A percentile compares a stretch with the other conserved stretches of the same genome.
Conservation (phyloP, 2,329 filamentous ascomycete genomes). For the Venturia effusa region DNA sequence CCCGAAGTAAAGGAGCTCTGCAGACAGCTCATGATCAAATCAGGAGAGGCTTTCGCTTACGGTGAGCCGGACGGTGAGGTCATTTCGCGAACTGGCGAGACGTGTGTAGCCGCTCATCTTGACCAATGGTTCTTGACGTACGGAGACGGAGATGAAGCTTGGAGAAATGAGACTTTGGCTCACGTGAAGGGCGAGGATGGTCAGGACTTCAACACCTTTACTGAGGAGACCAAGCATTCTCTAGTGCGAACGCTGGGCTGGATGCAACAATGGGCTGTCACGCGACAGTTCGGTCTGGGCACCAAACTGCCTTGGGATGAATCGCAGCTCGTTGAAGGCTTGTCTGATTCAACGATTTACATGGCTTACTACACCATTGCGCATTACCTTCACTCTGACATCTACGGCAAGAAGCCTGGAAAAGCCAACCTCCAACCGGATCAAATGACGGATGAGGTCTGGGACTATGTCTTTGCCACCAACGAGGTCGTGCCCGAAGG, state of each 20-base stretch:
- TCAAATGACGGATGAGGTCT: constrained; percentile 89
- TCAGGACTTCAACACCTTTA: constrained; percentile 66
- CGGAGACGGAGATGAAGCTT: constrained; percentile 52
- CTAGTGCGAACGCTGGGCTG: constrained; percentile 83
- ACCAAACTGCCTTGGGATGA: constrained; percentile 92
- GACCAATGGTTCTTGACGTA: constrained; percentile 99
- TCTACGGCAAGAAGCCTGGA: constrained; percentile 68
- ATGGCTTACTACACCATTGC: constrained; percentile 58
- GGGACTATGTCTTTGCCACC: constrained; percentile 89
- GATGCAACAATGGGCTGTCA: constrained; percentile 94
- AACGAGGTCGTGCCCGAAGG: constrained; percentile 57
- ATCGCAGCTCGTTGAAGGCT: constrained; percentile 80
- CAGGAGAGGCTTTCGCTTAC: constrained; percentile 76
- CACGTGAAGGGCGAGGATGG: constrained; percentile 57
- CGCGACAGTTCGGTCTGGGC: constrained; percentile 81
- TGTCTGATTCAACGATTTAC: constrained; percentile 90
- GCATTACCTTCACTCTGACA: constrained; percentile 64
- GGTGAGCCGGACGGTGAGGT: constrained; percentile 88
- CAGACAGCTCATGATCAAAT: constrained; percentile 63
- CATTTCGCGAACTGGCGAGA: constrained; percentile 78
- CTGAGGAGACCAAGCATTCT: constrained; percentile 41
- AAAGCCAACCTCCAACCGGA: constrained; percentile 60
- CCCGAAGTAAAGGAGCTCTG: constrained; percentile 81
- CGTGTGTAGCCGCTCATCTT: constrained; percentile 84
- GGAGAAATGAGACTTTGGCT: constrained; percentile 65